Evolutionary conservation across 2,329 filamentous ascomycete species (phyloP).

Genomic region (Chalaropsis ovoidea): DNA sequence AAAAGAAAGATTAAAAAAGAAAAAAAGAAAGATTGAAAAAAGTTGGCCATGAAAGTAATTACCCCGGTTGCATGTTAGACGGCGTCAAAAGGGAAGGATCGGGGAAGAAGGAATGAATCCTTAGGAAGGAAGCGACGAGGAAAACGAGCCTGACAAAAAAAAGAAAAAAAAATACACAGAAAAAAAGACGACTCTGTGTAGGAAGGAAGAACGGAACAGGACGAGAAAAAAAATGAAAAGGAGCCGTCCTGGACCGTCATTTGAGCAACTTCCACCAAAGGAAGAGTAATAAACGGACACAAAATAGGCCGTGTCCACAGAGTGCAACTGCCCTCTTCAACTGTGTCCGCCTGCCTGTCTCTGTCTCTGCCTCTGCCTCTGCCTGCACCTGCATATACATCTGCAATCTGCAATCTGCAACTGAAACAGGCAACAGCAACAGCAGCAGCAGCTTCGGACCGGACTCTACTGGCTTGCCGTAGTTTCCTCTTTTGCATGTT

Average conservation of each 20-base stretch:
- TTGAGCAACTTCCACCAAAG: background rate
- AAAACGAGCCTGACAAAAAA: no score
- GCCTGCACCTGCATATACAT: background rate
- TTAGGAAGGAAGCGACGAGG: background rate
- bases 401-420: background rate
- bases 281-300: background rate
- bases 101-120: background rate
- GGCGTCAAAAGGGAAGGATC: constrained; percentile 11
- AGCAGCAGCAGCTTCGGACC: background rate
- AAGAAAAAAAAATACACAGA: no score
- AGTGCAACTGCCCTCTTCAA: no score
- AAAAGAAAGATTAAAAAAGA: no score
- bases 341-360: no score
- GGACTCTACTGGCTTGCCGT: background rate
- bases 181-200: background rate
- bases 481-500: background rate
- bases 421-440: background rate
- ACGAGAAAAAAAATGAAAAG: background rate
- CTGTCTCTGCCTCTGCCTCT: no score
- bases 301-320: background rate
- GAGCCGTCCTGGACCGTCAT: background rate
- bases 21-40: background rate
- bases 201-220: background rate
- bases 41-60: background rate
- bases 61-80: background rate